Percentiles rank a stretch among this genome's conserved stretches.
These are phyloP conservation scores for Rosa hybrid DNA, from an alignment of 331 rosid genomes.

Conservation along the genomic window DNA sequence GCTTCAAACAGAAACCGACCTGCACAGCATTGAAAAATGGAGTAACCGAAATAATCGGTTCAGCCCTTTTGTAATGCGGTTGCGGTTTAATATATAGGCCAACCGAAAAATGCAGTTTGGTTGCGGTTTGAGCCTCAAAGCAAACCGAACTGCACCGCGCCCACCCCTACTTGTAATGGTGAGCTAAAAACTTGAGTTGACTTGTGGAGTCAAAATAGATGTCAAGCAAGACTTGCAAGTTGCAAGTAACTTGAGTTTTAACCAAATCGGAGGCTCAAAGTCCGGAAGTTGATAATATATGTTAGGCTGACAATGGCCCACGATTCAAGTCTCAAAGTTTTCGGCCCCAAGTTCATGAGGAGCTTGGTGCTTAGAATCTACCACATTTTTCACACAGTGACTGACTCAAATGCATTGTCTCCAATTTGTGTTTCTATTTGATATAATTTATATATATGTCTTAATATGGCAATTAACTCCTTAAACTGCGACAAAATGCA, in stretches of 20 bases:
- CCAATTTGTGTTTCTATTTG: neutral
- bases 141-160: no score
- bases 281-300: neutral
- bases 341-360: neutral
- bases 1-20: no score
- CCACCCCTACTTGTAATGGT: no score
- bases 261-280: neutral
- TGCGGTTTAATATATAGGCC: no score
- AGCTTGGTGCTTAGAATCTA: neutral
- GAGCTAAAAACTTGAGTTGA: neutral
- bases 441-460: neutral
- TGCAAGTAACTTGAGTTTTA: neutral
- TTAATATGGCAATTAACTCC: neutral
- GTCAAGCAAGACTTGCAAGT: neutral
- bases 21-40: no score
- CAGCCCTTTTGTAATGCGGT: no score
- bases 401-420: neutral
- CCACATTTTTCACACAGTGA: neutral
- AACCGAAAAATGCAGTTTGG: no score
- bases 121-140: no score
- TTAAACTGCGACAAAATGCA: neutral
- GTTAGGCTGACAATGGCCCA: neutral
- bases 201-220: neutral
- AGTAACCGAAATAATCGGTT: no score
- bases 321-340: neutral